A percentile compares a stretch with the other conserved stretches of the same genome.
Conservation (phyloP, 1,284 basidiomycete genomes). For the Cerioporus squamosus region DNA sequence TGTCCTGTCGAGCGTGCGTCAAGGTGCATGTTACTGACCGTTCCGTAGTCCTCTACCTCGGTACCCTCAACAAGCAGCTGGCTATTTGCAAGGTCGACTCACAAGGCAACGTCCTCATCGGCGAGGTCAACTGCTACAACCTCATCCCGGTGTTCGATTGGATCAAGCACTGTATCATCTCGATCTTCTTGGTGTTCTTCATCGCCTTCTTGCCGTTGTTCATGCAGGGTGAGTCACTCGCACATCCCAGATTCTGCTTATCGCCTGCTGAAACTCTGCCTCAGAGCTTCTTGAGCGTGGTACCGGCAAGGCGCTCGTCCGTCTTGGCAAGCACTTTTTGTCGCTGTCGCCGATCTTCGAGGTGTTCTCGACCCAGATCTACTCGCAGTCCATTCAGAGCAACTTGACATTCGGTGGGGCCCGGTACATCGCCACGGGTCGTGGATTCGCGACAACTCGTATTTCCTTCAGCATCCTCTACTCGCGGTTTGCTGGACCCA, state of each 20-base stretch:
- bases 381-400: slow-evolving; percentile 93
- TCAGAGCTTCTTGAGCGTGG: slow-evolving; percentile 93
- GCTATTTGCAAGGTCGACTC: slow-evolving; percentile 85
- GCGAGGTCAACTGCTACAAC: slow-evolving; percentile 92
- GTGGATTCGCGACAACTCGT: slow-evolving; percentile 95
- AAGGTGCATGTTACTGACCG: slow-evolving; percentile 21
- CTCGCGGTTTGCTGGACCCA: slow-evolving; percentile 97
- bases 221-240: slow-evolving; percentile 85
- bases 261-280: background rate
- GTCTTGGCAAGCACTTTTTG: slow-evolving; percentile 92
- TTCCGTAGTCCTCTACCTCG: slow-evolving; percentile 81
- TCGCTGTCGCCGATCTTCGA: slow-evolving; percentile 96
- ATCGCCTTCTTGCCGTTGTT: slow-evolving; percentile 95
- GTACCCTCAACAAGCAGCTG: slow-evolving; percentile 92
- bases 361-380: slow-evolving; percentile 97
- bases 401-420: slow-evolving; percentile 96
- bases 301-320: slow-evolving; percentile 91
- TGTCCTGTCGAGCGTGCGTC: slow-evolving; percentile 27
- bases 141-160: slow-evolving; percentile 94
- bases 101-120: slow-evolving; percentile 76
- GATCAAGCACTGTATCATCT: slow-evolving; percentile 94
- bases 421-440: slow-evolving; percentile 95
- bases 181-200: slow-evolving; percentile 97
- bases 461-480: slow-evolving; percentile 95
- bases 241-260: background rate